Evolutionary conservation across 495 filamentous ascomycete genomes (phyloP), one percentile per base, ranked within the genome.

Genomic region (Pseudotulostoma volvatum): DNA sequence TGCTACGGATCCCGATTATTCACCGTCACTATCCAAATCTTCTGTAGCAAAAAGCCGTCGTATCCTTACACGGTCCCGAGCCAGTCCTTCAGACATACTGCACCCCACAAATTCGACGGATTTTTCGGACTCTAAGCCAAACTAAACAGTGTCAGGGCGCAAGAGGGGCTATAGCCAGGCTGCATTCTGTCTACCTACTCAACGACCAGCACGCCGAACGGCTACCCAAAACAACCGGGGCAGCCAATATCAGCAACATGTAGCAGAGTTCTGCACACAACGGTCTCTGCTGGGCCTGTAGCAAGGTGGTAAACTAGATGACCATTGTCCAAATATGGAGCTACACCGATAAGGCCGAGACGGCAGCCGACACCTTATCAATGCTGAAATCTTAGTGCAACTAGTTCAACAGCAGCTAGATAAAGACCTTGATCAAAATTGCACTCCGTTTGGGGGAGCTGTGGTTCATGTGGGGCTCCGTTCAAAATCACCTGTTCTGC

Each of bases 201-300:
- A 16, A 37, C 43, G 40, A 45, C 11, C 23, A 11, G 5, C 23
- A 28, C 23, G 23, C 11, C 23, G n/a, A n/a, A n/a, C n/a, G n/a
- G n/a, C n/a, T n/a, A n/a, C n/a, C n/a, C n/a, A n/a, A n/a, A n/a
- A n/a, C n/a, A n/a, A n/a, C n/a, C n/a, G n/a, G n/a, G n/a, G n/a
- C n/a, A n/a, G n/a, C n/a, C n/a, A 28, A 11, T 28, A 11, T 28
- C 23, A 28, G 11, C 23, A 28, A 5, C 23, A 28, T 11, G 11
- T 11, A 28, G 23, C 23, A 5, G 23, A 28, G 23, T 28, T 67
- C 39, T 72, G 60, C 38, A 68, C 64, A 0, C 61, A 69, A 44
- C 48, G 50, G 17, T 72, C 57, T 44, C 53, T 72, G 20, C 50
- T 60, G 5, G 61, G 64, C 2, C 43, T 72, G n/a, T 50, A 64